Evolutionary conservation across 2,329 filamentous ascomycete genomes (phyloP), one percentile per base, ranked within the genome.

Genomic region (Bipolaris zeicola): DNA sequence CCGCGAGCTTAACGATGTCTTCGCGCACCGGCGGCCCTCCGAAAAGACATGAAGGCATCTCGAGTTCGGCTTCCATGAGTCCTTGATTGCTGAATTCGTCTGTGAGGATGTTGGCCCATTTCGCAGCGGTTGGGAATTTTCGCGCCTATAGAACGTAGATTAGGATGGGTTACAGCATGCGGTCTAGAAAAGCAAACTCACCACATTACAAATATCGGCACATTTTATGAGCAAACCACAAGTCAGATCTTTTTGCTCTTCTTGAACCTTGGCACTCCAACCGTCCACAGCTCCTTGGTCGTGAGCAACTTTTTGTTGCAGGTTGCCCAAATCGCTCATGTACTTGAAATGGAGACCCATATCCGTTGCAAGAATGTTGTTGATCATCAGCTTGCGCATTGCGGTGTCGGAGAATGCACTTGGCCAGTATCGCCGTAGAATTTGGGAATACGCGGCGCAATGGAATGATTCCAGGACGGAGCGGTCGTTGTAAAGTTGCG

Each of bases 271-370:
- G 5, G 85, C 86, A 58, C 88, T 89, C 92, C 92, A 97, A 7
- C 85, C 85, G 55, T 91, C 87, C 4, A 86, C 84, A 5, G 78
- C 78, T 47, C 81, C 83, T 53, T 87, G 82, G 64, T 87, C 88
- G 37, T 86, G 85, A 38, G 87, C 83, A 10, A 96, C 82, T 73
- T 90, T 93, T 59, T 89, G 85, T 75, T 96, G 92, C 49, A 96
- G 78, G 61, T 89, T 87, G n/a, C 85, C 87, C 38, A 98, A 81
- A 72, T 89, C 90, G 70, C 89, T 88, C 92, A 98, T 98, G 76
- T 97, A 99, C 68, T 96, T 92, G 68, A 96, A 96, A 77, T 99
- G 95, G 6, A 96, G 79, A 6, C 92, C 92, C 95, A 99, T 99
- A 71, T 99, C 95, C 0, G 95, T 99, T 2, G 95, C 92, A 22